Conservation (phyloP, 257 asterid species). For the Cinchona pubescens region DNA sequence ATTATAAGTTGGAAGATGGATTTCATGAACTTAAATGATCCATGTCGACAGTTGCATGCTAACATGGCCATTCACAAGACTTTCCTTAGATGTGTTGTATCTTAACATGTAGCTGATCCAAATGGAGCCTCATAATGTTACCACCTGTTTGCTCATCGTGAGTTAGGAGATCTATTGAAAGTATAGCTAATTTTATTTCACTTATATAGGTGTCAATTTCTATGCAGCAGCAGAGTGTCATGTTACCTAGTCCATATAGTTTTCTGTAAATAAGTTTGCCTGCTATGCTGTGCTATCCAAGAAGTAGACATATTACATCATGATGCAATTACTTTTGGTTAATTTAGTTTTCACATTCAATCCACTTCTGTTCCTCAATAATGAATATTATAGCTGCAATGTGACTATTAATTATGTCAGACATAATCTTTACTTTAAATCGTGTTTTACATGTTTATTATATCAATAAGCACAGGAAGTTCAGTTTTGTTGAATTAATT, state of each 20-base stretch:
- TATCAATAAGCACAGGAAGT: not conserved
- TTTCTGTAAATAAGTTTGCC: not conserved
- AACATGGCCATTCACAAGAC: no score
- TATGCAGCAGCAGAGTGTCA: not conserved
- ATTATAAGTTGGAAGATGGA: not conserved
- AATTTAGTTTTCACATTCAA: not conserved
- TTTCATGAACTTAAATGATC: not conserved
- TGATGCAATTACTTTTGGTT: not conserved
- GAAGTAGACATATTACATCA: not conserved
- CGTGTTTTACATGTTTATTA: not conserved
- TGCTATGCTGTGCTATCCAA: not conserved
- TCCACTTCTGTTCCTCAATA: not conserved
- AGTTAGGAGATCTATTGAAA: not conserved
- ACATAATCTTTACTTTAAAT: not conserved
- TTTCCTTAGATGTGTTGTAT: no score
- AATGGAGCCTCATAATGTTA: not conserved
- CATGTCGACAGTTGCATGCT: no score
- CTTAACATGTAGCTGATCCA: not conserved
- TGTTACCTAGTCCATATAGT: not conserved
- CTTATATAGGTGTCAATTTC: not conserved
- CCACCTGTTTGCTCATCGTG: conserved; percentile 3
- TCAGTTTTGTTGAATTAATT: conserved; percentile 3
- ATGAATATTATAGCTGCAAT: not conserved
- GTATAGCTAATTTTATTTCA: not conserved
- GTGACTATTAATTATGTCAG: not conserved